These are phyloP conservation scores for Scheffersomyces quercinus DNA, from an alignment of 1,139 yeast genomes.

Conservation along the genomic window DNA sequence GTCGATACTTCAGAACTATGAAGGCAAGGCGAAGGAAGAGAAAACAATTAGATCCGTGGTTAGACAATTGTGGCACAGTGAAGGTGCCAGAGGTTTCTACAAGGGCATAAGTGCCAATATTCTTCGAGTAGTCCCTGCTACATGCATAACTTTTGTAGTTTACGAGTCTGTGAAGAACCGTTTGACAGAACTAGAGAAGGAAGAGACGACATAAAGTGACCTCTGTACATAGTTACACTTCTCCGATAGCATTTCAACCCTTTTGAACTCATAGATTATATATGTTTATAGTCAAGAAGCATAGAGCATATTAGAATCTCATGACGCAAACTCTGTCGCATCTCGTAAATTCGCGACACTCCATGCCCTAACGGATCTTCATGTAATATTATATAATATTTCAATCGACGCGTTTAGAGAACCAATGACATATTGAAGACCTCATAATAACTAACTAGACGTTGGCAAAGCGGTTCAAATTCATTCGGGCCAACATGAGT, in stretches of 20 bases:
- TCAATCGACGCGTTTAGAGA: too few species aligned
- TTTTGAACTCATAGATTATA: too few species aligned
- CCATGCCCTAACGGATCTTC: too few species aligned
- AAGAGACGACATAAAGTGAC: too few species aligned
- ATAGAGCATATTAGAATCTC: too few species aligned
- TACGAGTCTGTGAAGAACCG: conserved; percentile 50
- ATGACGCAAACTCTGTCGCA: neutral
- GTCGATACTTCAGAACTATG: conserved; percentile 69
- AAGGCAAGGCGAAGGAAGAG: conserved; percentile 12
- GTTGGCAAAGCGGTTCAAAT: too few species aligned
- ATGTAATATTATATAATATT: too few species aligned
- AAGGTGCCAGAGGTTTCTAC: conserved; percentile 63
- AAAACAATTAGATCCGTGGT: conserved; percentile 22
- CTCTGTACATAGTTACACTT: too few species aligned
- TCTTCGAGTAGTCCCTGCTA: conserved; percentile 69
- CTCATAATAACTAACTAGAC: too few species aligned
- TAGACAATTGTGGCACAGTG: conserved; percentile 29
- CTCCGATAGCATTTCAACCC: too few species aligned
- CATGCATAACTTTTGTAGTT: conserved; percentile 67
- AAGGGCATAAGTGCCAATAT: conserved; percentile 69
- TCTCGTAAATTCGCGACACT: neutral
- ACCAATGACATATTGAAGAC: too few species aligned
- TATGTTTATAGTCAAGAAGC: too few species aligned
- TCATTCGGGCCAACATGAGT: neutral
- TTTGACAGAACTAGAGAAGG: neutral